Evolutionary conservation across 2,329 filamentous ascomycete genomes (phyloP), one percentile per base, ranked within the genome.

Genomic region (Pyricularia sp.): DNA sequence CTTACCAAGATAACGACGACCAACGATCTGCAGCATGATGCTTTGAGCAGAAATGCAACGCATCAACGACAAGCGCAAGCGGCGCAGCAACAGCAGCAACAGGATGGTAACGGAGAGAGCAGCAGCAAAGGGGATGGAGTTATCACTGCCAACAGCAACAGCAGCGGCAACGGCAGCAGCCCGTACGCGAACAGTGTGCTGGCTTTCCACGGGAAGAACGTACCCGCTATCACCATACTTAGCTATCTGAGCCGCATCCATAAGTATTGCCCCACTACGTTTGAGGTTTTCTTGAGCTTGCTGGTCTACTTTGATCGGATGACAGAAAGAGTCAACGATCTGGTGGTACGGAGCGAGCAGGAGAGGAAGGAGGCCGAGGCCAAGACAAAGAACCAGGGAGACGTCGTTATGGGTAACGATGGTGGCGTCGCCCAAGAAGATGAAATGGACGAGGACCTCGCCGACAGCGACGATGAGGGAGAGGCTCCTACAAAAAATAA

Each of bases 231-330:
- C 75, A 97, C 94, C 25, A 98, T 99, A 71, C 83, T 97, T 70
- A 98, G 93, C 84, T 99, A 99, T 75, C 82, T 99, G 68, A 94
- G 90, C 74, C 90, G 95, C 70, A 98, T 99, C 77, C 94, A 99
- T 81, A 97, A 97, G 81, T 99, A 99, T 80, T 99, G 95, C 76
- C 95, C 95, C 0, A 98, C 95, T 6, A 98, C 95, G 0, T 99
- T 97, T 77, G 95, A 99, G 79, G 95, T 99, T 0, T 99, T 99
- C 76, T 82, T 99, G 70, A 97, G 94, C 77, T 81, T 99, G 75
- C 81, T 99, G 69, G 94, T 99, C 36, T 99, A 98, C 79, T 99
- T 99, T 79, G 95, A 99, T 78, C 91, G 95, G 71, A 99, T 99
- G 95, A 97, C 94, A 63, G 95, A 98, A 78, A 87, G 93, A 70